Evolutionary conservation across 805 yeast species (phyloP).

Genomic region (Yueomyces sp.): DNA sequence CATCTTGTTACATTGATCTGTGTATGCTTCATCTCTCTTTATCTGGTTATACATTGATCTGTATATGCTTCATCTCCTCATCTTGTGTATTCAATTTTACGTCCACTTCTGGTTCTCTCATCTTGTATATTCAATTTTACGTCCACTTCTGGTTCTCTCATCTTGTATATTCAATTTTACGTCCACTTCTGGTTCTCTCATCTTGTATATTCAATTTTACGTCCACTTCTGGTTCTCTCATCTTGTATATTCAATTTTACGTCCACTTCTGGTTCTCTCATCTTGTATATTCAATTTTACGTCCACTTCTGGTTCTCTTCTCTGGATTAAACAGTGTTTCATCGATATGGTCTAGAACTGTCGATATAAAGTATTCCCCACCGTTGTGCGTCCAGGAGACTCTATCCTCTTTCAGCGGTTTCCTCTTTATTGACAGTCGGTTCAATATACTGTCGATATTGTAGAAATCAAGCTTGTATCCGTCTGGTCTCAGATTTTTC

Average conservation of each 20-base stretch:
- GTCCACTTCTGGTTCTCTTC: too few species aligned
- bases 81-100: constrained; percentile 13
- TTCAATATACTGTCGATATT: constrained; percentile 42
- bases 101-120: too few species aligned
- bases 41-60: too few species aligned
- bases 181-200: too few species aligned
- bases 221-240: too few species aligned
- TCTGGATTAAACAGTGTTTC: constrained; percentile 14
- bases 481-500: constrained; percentile 65
- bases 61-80: too few species aligned
- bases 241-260: constrained; percentile 13
- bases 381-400: constrained; percentile 84
- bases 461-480: constrained; percentile 46
- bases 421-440: constrained; percentile 48
- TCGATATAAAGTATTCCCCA: constrained; percentile 64
- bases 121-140: too few species aligned
- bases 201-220: constrained; percentile 13
- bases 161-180: too few species aligned
- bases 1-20: too few species aligned
- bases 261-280: too few species aligned
- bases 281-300: constrained; percentile 13
- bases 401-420: constrained; percentile 50
- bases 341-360: constrained; percentile 36
- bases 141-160: too few species aligned
- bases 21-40: too few species aligned